Base-by-base conservation (phyloP, 2,329 filamentous ascomycete species). In the Arthrobotrys conoides region DNA sequence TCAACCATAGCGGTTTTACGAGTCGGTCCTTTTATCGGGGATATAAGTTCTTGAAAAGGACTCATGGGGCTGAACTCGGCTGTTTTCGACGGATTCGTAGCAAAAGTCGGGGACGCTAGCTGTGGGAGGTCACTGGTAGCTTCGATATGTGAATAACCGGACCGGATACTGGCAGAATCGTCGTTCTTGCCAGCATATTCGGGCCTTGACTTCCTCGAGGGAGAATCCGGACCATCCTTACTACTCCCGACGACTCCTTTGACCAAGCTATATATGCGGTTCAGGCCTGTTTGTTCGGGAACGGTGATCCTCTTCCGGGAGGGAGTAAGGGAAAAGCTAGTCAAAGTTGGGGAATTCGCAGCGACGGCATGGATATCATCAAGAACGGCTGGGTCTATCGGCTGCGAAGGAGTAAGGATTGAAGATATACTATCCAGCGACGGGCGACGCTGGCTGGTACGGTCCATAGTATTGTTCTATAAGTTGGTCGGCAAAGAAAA, bases 201-300 rank as follows among this genome's bases (percentile, higher is more conserved):
- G 41, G 59, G 63, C 46, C 68, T 71, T 9, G 63, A 16, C 24
- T 51, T 79, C 44, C 64, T 75, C 6, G 70, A 53, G 5, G 68
- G 30, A 8, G 65, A 64, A 8, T 73, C 70, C 8, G 76, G 59
- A 16, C 70, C 48, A 33, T 79, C 76, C 48, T 75, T 79, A 33
- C 20, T 36, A 18, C 41, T 75, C 41, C 76, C 70, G 33, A 73
- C 76, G 24, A 79, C 76, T 18, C 70, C 76, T 22, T 75, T 73
- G 20, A 79, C 76, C 20, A 79, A 44, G 12, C 57, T 79, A 27
- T 79, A 79, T 51, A 79, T 79, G 30, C 76, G 76, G 46, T 79
- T 79, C 49, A 79, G 59, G 14, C 70, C 46, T 48, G 68, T 72
- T 20, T 78, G 76, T 30, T 79, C 76, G 18, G 76, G 76, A 38